phyloP scores from a whole-genome alignment of 2,329 filamentous ascomycete species.

The Curvularia hawaiiensis region DNA sequence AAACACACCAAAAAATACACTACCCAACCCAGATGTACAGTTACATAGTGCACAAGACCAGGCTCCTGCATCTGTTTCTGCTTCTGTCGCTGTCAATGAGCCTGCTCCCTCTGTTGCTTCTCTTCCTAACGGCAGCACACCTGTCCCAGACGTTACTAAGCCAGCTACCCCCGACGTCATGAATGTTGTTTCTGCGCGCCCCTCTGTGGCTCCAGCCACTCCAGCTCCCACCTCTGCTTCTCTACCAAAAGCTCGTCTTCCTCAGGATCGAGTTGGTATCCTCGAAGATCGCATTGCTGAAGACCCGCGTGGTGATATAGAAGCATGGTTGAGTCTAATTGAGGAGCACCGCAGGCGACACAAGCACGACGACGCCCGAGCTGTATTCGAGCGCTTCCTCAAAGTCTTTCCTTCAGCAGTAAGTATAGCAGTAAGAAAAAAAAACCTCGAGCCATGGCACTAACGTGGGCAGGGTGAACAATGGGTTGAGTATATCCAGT shows the following conservation, averaged over 20 bases:
- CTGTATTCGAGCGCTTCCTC: conserved; percentile 84
- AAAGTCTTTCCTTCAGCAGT: conserved; percentile 89
- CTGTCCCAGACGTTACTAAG: conserved; percentile 45
- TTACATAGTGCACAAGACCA: conserved; percentile 63
- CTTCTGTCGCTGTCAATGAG: conserved; percentile 48
- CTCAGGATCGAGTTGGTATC: conserved; percentile 76
- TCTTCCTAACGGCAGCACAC: conserved; percentile 53
- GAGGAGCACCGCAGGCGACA: conserved; percentile 81
- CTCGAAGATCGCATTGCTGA: conserved; percentile 91
- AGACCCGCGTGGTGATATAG: conserved; percentile 89
- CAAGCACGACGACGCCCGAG: conserved; percentile 80
- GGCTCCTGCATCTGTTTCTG: conserved; percentile 49
- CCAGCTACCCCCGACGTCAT: conserved; percentile 35
- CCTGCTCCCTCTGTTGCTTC: conserved; percentile 58
- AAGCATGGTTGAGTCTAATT: conserved; percentile 89
- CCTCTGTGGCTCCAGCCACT: conserved; percentile 49
- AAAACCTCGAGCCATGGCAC: conserved; percentile 11
- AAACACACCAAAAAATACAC: conserved; percentile 61
- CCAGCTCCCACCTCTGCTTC: conserved; percentile 37
- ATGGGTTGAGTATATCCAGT: conserved; percentile 86
- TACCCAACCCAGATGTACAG: conserved; percentile 64
- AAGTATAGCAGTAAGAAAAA: conserved; percentile 54
- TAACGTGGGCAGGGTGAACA: conserved; percentile 78
- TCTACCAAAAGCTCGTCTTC: conserved; percentile 60
- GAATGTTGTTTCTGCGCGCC: conserved; percentile 39